phyloP scores from a whole-genome alignment of 495 filamentous ascomycete genomes.

The Penicillium arizonense region DNA sequence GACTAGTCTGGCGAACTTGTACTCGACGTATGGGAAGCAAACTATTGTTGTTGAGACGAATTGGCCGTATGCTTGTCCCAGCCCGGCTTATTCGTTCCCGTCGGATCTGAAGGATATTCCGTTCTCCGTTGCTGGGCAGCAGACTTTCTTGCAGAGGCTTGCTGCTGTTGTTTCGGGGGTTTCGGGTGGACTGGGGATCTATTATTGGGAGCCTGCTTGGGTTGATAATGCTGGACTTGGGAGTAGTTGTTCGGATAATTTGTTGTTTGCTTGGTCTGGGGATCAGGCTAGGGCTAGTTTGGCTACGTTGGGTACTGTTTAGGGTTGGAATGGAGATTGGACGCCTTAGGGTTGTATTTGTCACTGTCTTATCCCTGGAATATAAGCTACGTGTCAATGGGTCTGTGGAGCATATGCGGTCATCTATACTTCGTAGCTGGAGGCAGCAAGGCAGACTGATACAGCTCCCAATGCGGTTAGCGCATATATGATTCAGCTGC shows the following conservation, averaged over 20 bases:
- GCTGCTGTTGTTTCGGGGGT: conserved; percentile 52
- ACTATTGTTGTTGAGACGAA: conserved; percentile 65
- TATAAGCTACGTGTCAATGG: neutral
- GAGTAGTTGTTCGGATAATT: conserved; percentile 48
- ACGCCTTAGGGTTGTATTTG: no score
- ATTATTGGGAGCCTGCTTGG: conserved; percentile 75
- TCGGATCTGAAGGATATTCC: conserved; percentile 55
- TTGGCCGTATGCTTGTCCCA: conserved; percentile 62
- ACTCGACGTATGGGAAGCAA: conserved; percentile 56
- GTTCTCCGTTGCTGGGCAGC: conserved; percentile 60
- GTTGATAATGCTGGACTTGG: conserved; percentile 61
- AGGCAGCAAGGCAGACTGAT: conserved; percentile 10
- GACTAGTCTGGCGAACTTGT: conserved; percentile 56
- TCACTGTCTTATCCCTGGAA: no score
- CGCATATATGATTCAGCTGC: conserved; percentile 22
- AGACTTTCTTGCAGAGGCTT: conserved; percentile 53
- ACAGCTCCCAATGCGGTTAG: conserved; percentile 2
- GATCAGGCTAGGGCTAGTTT: conserved; percentile 34
- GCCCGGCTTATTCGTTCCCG: conserved; percentile 55
- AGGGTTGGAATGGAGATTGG: neutral
- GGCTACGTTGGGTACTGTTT: conserved; percentile 29
- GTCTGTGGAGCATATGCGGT: neutral
- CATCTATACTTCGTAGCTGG: neutral
- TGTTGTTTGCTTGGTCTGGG: conserved; percentile 38
- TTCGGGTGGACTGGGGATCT: conserved; percentile 51